Evolutionary conservation across 495 filamentous ascomycete genomes (phyloP), one percentile per base, ranked within the genome.

Genomic region (Podospora sp.): DNA sequence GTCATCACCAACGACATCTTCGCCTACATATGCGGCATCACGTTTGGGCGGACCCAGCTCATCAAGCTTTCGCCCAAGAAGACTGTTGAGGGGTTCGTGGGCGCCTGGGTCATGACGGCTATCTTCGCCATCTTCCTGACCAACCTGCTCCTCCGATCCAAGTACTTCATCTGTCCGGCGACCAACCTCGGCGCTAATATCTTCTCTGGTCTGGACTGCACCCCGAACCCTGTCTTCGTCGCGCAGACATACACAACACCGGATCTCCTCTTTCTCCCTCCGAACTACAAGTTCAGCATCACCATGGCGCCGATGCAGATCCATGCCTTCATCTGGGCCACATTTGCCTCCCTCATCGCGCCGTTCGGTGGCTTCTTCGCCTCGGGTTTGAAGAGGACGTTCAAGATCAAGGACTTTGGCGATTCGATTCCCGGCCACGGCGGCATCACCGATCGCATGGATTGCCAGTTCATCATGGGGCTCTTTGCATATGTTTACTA

Each of bases 401-500:
- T 99, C 85, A 97, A 98, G 81, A 95, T 99, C 81, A 99, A 99
- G 83, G 96, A 99, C 80, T 99, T 99, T 77, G 96, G 96, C 73
- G 92, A 99, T 76, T 92, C 91, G 21, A 98, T 99, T 70, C 96
- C 96, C 1, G 96, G 96, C 46, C 96, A 99, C 72, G 96, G 96
- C 59, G 96, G 96, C 69, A 98, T 99, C 79, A 99, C 96, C 7
- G 96, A 99, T 77, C 89, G 96, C 25, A 98, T 99, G 96, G 96
- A 99, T 73, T 99, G 96, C 80, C 96, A 99, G 75, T 97, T 97
- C 81, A 98, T 97, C 81, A 99, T 99, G 96, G 96, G 96, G 11
- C 92, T 97, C 82, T 98, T 99, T 72, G 87, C 96, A 14, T 98
- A 91, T 79, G 91, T 99, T 84, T 99, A 99, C 79, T 98, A 95